Conservation (phyloP, 2,329 filamentous ascomycete genomes). For the Fusarium secorum region DNA sequence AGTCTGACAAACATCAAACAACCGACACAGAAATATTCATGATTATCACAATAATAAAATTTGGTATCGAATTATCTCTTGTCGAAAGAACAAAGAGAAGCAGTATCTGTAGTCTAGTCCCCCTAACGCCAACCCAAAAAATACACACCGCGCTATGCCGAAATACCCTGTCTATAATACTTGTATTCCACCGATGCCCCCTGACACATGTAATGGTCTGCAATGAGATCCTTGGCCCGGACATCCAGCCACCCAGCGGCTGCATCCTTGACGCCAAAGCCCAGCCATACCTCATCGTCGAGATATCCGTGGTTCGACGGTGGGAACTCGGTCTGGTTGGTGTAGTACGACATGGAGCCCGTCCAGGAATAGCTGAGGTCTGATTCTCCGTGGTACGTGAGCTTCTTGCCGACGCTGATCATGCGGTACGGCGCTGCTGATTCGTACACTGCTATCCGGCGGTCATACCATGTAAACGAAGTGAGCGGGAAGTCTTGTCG, state of each 20-base stretch:
- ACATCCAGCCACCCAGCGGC: constrained; percentile 37
- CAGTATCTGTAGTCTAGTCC: background rate
- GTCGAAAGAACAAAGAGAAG: background rate
- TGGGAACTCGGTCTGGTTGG: constrained; percentile 16
- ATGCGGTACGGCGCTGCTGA: constrained; percentile 29
- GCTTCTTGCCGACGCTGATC: constrained; percentile 36
- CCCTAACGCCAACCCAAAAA: constrained; percentile 10
- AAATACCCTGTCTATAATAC: constrained; percentile 24
- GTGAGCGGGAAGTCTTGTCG: constrained; percentile 18
- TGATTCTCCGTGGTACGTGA: constrained; percentile 35
- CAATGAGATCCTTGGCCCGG: constrained; percentile 25
- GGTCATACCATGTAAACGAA: constrained; percentile 31
- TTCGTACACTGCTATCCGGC: constrained; percentile 30
- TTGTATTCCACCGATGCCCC: constrained; percentile 20
- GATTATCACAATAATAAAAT: background rate
- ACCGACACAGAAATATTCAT: background rate
- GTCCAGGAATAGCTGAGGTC: constrained; percentile 32
- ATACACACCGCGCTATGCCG: constrained; percentile 1
- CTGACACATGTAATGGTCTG: constrained; percentile 34
- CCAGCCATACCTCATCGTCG: constrained; percentile 36
- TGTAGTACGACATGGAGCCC: constrained; percentile 31
- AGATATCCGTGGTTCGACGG: constrained; percentile 29
- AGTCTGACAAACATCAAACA: background rate
- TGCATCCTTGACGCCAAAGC: constrained; percentile 33
- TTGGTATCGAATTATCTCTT: background rate